Percentiles rank a stretch among this genome's conserved stretches.
Evolutionary conservation across 345 rosid species (phyloP).

Genomic region (Salix suchowensis): DNA sequence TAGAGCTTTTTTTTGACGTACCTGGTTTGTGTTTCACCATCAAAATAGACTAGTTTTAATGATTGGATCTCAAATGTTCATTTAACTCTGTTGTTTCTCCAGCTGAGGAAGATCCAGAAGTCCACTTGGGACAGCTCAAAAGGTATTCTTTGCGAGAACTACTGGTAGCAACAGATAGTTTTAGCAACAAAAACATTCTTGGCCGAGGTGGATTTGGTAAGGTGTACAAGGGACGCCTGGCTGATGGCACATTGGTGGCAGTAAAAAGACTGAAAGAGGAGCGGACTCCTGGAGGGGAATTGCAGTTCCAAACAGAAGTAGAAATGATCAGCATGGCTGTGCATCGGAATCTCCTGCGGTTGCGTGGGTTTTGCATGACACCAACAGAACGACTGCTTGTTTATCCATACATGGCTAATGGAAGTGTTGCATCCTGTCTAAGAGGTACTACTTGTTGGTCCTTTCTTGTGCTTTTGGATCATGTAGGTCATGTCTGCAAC

Average conservation of each 20-base stretch:
- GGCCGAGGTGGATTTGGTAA: constrained; percentile 36
- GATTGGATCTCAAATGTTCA: background rate
- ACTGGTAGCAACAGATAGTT: constrained; percentile 32
- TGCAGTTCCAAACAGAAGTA: constrained; percentile 35
- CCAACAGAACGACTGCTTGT: constrained; percentile 36
- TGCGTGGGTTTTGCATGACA: constrained; percentile 37
- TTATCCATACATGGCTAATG: constrained; percentile 36
- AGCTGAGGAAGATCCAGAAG: constrained; percentile 36
- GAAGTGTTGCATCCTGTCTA: constrained; percentile 34
- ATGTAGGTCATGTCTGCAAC: background rate
- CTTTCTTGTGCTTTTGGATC: background rate
- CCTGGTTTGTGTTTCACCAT: constrained; percentile 27
- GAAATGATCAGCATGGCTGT: constrained; percentile 39
- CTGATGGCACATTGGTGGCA: constrained; percentile 36
- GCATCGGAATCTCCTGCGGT: constrained; percentile 32
- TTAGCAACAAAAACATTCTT: constrained; percentile 34
- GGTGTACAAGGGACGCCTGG: constrained; percentile 32
- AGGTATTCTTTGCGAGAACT: constrained; percentile 32
- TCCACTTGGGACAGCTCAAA: constrained; percentile 31
- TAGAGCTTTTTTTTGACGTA: constrained; percentile 28
- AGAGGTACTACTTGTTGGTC: constrained; percentile 18
- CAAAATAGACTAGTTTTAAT: background rate
- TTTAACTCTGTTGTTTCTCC: background rate
- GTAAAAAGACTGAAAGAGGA: constrained; percentile 38
- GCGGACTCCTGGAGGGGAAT: constrained; percentile 33